Conservation (phyloP, 2,329 filamentous ascomycete species). For the Fusarium sterilihyphosum region DNA sequence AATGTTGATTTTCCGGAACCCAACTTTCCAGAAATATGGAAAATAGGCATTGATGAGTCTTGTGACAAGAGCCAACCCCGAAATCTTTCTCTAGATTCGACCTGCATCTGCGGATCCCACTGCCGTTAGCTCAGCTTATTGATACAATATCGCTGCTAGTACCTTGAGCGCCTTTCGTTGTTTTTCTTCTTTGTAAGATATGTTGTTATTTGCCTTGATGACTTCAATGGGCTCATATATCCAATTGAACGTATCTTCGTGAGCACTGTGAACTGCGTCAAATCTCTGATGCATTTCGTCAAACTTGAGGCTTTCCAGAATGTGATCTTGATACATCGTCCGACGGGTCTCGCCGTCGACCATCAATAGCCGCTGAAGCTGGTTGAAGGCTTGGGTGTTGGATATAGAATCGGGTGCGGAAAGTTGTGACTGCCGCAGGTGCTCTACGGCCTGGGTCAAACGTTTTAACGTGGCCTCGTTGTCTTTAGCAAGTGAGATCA, state of each 20-base stretch:
- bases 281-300: neutral
- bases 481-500: neutral
- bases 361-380: neutral
- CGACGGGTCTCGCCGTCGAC: fast-evolving
- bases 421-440: neutral
- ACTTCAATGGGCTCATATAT: neutral
- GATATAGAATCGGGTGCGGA: fast-evolving
- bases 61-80: too few relatives aligned
- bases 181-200: too few relatives aligned
- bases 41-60: neutral
- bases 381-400: fast-evolving
- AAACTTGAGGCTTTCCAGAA: neutral
- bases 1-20: neutral
- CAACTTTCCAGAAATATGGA: neutral
- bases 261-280: neutral
- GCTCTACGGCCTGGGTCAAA: neutral
- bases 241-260: neutral
- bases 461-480: neutral
- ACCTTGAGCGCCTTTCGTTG: neutral
- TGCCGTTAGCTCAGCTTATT: neutral
- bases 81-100: too few relatives aligned
- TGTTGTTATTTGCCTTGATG: fast-evolving
- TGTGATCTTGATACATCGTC: fast-evolving
- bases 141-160: fast-evolving
- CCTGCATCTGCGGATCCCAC: fast-evolving